Percentiles rank a stretch among this genome's conserved stretches.
Evolutionary conservation across 2,329 filamentous ascomycete species (phyloP).

Genomic region (Mariannaea elegans): DNA sequence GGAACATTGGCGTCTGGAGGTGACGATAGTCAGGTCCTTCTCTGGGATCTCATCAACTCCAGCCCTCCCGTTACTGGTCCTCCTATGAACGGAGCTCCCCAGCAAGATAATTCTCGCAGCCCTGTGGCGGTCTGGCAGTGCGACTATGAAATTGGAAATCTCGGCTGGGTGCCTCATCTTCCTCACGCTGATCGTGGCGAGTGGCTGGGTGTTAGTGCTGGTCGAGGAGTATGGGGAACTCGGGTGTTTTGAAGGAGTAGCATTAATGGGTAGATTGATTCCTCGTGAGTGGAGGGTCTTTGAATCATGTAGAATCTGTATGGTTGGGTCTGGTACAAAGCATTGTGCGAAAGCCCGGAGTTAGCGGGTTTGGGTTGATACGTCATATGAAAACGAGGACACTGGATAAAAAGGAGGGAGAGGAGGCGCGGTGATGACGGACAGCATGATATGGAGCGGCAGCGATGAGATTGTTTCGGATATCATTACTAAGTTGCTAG

Average conservation of each 20-base stretch:
- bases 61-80: slow-evolving; percentile 53
- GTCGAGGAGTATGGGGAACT: slow-evolving; percentile 83
- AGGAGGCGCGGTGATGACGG: slow-evolving; percentile 12
- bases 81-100: slow-evolving; percentile 58
- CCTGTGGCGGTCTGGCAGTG: slow-evolving; percentile 84
- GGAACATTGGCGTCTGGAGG: slow-evolving; percentile 91
- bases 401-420: slow-evolving; percentile 32
- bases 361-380: slow-evolving; percentile 33
- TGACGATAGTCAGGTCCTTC: slow-evolving; percentile 89
- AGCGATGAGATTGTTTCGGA: slow-evolving; percentile 29
- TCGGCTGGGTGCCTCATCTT: slow-evolving; percentile 83
- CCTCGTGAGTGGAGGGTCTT: slow-evolving; percentile 27
- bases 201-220: slow-evolving; percentile 85
- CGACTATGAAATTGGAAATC: slow-evolving; percentile 86
- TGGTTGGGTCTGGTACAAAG: slow-evolving; percentile 35
- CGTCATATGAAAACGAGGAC: slow-evolving; percentile 33
- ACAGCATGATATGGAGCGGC: slow-evolving; percentile 22
- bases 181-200: slow-evolving; percentile 76
- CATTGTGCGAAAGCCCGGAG: slow-evolving; percentile 41
- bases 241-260: slow-evolving; percentile 47
- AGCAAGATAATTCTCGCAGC: slow-evolving; percentile 66
- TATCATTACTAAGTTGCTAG: slow-evolving; percentile 8
- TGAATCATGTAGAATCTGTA: slow-evolving; percentile 37
- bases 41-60: slow-evolving; percentile 89
- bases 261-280: slow-evolving; percentile 27